Base-by-base conservation (phyloP, 306 rosid species). In the Cicer pinnatifidum region DNA sequence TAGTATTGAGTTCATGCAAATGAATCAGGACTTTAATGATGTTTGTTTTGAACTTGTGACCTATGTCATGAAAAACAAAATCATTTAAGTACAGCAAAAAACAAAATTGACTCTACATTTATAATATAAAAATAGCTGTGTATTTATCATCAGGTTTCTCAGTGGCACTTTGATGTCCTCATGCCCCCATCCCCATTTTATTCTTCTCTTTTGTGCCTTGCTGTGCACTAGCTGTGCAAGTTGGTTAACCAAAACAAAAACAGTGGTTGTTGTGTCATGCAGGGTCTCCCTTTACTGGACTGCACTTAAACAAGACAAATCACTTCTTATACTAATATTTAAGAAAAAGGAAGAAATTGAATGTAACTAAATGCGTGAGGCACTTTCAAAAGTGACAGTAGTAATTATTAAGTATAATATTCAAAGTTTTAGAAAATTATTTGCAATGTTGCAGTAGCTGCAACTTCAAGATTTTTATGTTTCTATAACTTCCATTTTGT, bases 1-100 rank as follows among this genome's bases (percentile, higher is more conserved):
- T 54, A 48, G 68, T 46, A 69, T 69, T 13, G 8, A 38, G 17
- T 63, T 72, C 43, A 37, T 73, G 52, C 50, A 72, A 61, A 78
- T 75, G 67, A 78, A 77, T 59, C 13, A 28, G 59, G 60, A 69
- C 61, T 62, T 41, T 20, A 54, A 17, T 72, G 43, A 52, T 44
- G 45, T 45, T 45, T 13, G 19, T 53, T 52, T 72, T 67, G 17
- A 67, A 15, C 45, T 50, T 82, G 13, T 82, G 11, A 16, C 56
- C 37, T 16, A 77, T 51, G 12, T 53, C 38, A 62, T 38, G 1
- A 64, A 16, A 52, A 75, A 73, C 68, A 74, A 40, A 54, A 23
- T 11, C 11, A 37, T 72, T 43, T 39, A 23, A 63, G 45, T 45
- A 44, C 78, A 71, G 17, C 73, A 12, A 52, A 47, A 71, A 17